phyloP scores from a whole-genome alignment of 2,329 filamentous ascomycete species.

The Epichloe hybrida region DNA sequence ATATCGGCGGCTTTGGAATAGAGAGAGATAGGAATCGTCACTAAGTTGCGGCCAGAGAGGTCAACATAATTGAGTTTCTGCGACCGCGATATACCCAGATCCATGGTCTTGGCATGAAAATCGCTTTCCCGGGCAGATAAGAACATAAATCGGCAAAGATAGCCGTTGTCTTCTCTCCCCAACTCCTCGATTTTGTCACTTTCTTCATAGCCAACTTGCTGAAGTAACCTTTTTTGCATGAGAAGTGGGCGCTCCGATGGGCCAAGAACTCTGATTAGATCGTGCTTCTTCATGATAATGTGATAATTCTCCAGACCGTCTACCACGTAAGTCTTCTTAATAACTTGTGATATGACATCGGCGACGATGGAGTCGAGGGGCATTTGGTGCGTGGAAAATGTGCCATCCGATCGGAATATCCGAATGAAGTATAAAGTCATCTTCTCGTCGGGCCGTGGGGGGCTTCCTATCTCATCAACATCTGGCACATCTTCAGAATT shows the following conservation, averaged over 20 bases:
- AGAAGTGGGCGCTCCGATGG: conserved; percentile 70
- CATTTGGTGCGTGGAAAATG: conserved; percentile 84
- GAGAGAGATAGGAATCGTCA: conserved; percentile 87
- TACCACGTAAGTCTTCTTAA: conserved; percentile 86
- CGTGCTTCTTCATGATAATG: conserved; percentile 88
- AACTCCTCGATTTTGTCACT: conserved; percentile 83
- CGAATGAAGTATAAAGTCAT: conserved; percentile 76
- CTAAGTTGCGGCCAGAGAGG: conserved; percentile 74
- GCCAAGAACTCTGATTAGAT: conserved; percentile 69
- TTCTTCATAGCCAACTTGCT: conserved; percentile 83
- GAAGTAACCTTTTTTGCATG: conserved; percentile 80
- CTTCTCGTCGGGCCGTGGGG: conserved; percentile 61
- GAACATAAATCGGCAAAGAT: conserved; percentile 91
- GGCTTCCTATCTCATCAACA: conserved; percentile 52
- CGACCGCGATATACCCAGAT: conserved; percentile 67
- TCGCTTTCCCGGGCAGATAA: conserved; percentile 79
- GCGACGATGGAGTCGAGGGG: conserved; percentile 69
- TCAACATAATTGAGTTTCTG: conserved; percentile 93
- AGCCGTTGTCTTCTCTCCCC: conserved; percentile 93
- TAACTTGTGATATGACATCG: conserved; percentile 79
- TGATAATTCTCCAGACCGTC: conserved; percentile 90
- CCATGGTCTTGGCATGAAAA: conserved; percentile 53
- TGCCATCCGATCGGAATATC: conserved; percentile 85
- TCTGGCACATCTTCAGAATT: conserved; percentile 43
- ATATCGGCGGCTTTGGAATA: conserved; percentile 89